These are phyloP conservation scores for Syncephalastrum racemosum DNA, from an alignment of 371 early-diverging fungal genomes.

Conservation along the genomic window DNA sequence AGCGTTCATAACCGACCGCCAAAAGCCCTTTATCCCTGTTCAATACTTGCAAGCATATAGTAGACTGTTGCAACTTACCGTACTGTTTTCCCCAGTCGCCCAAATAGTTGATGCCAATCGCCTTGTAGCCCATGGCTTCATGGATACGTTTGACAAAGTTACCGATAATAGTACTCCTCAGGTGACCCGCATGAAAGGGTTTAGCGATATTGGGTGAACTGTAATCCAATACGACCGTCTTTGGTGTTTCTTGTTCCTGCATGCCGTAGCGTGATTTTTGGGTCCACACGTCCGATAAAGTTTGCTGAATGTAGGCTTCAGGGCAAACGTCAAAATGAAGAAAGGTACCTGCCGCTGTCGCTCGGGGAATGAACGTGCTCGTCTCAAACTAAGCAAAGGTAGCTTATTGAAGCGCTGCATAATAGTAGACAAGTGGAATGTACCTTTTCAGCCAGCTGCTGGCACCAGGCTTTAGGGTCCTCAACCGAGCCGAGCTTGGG, in stretches of 20 bases:
- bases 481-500: constrained; percentile 32
- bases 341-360: constrained; percentile 53
- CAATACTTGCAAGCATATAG: too few relatives aligned
- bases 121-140: constrained; percentile 86
- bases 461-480: constrained; percentile 52
- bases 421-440: neutral
- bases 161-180: constrained; percentile 98
- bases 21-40: constrained; percentile 62
- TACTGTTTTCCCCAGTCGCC: constrained; percentile 99
- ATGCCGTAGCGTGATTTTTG: constrained; percentile 31
- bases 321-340: constrained; percentile 70
- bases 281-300: constrained; percentile 49
- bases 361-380: constrained; percentile 3
- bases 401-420: neutral
- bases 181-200: constrained; percentile 99
- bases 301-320: constrained; percentile 48
- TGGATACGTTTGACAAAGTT: constrained; percentile 89
- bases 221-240: constrained; percentile 90
- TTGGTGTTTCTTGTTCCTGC: constrained; percentile 13
- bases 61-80: constrained; percentile 44
- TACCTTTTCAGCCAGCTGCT: constrained; percentile 51
- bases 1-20: constrained; percentile 91
- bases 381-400: constrained; percentile 15
- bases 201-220: constrained; percentile 99
- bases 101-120: constrained; percentile 95